phyloP scores from a whole-genome alignment of 2,329 filamentous ascomycete species.

The Colletotrichum truncatum region DNA sequence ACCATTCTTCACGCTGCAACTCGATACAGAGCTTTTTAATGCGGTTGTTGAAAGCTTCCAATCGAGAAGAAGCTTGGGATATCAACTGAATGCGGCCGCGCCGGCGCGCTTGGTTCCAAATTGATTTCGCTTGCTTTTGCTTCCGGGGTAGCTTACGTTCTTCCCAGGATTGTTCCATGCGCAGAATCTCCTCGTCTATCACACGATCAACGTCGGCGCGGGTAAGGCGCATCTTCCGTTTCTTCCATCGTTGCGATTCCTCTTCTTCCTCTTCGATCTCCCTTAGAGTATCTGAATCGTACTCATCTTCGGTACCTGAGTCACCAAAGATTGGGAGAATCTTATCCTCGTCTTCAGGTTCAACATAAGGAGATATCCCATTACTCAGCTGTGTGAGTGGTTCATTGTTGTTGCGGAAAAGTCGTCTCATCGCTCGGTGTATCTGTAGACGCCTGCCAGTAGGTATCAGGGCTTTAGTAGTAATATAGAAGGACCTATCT shows the following conservation, averaged over 20 bases:
- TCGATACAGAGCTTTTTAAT: conserved; percentile 64
- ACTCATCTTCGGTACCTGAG: conserved; percentile 52
- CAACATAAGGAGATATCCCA: conserved; percentile 52
- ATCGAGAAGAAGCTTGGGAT: conserved; percentile 48
- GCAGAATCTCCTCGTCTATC: conserved; percentile 63
- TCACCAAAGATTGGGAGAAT: conserved; percentile 38
- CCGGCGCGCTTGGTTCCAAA: conserved; percentile 69
- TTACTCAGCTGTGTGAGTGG: conserved; percentile 9
- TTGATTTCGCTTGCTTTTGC: conserved; percentile 62
- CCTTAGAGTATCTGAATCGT: conserved; percentile 66
- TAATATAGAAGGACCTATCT: neutral
- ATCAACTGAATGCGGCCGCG: conserved; percentile 51
- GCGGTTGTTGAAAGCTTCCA: conserved; percentile 56
- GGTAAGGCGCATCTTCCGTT: conserved; percentile 43
- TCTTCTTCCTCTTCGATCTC: conserved; percentile 69
- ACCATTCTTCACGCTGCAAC: conserved; percentile 63
- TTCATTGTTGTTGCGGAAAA: conserved; percentile 41
- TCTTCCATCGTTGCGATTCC: conserved; percentile 36
- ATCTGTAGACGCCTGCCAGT: conserved; percentile 55
- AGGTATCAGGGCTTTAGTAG: conserved; percentile 38
- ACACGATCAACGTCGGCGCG: conserved; percentile 57
- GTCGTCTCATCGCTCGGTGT: conserved; percentile 48
- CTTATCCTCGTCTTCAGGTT: conserved; percentile 58
- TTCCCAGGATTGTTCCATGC: conserved; percentile 65
- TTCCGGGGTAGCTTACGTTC: conserved; percentile 64